These are phyloP conservation scores for Pyronema omphalodes DNA, from an alignment of 495 filamentous ascomycete species.

Conservation along the genomic window DNA sequence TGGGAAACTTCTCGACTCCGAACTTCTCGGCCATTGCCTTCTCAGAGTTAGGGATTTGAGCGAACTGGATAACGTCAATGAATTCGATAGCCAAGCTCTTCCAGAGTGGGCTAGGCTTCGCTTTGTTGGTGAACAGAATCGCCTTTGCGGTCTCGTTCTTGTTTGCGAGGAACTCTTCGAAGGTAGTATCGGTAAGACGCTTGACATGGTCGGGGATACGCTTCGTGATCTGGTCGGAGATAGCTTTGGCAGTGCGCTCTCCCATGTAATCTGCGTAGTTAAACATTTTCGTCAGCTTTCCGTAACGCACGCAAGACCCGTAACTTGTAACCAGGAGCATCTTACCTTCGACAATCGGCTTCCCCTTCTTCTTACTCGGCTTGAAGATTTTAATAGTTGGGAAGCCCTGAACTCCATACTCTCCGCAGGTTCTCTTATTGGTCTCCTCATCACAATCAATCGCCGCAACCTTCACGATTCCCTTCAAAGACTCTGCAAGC, in stretches of 20 bases:
- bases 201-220: conserved; percentile 86
- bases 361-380: conserved; percentile 62
- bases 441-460: conserved; percentile 88
- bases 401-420: conserved; percentile 86
- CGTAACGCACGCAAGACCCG: no score
- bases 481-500: conserved; percentile 69
- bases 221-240: conserved; percentile 68
- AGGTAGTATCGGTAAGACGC: conserved; percentile 55
- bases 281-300: neutral
- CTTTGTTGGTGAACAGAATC: conserved; percentile 88
- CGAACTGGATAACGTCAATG: conserved; percentile 60
- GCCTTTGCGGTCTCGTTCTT: conserved; percentile 65
- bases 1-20: conserved; percentile 58
- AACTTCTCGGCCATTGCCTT: conserved; percentile 50
- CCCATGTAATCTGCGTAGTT: conserved; percentile 59
- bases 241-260: conserved; percentile 57
- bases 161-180: conserved; percentile 56
- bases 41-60: conserved; percentile 76
- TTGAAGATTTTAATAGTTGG: conserved; percentile 89
- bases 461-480: conserved; percentile 82
- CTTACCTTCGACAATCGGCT: conserved; percentile 52
- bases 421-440: conserved; percentile 77
- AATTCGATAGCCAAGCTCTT: conserved; percentile 83
- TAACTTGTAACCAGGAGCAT: neutral
- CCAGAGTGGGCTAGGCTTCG: conserved; percentile 61